A percentile compares a stretch with the other conserved stretches of the same genome.
Evolutionary conservation across 2,329 filamentous ascomycete genomes (phyloP).

Genomic region (Stagonosporopsis tanaceti): DNA sequence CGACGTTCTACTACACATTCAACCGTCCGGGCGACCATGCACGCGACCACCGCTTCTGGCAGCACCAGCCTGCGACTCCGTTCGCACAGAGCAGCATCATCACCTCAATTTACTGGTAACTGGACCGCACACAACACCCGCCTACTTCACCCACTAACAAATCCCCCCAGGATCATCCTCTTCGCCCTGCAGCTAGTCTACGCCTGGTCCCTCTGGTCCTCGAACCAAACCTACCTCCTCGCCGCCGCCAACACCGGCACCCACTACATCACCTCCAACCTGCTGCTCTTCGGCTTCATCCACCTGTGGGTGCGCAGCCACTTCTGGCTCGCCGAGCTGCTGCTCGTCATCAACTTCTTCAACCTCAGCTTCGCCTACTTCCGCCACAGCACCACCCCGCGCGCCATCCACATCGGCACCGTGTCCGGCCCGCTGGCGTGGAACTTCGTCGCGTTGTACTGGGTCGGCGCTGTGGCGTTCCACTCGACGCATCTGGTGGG

Average conservation of each 20-base stretch:
- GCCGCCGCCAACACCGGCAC: conserved; percentile 78
- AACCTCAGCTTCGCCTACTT: conserved; percentile 83
- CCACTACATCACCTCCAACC: conserved; percentile 87
- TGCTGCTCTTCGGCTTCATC: conserved; percentile 82
- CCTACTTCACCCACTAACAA: not conserved
- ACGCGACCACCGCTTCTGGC: conserved; percentile 72
- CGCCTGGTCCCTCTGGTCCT: conserved; percentile 77
- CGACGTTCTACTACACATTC: conserved; percentile 77
- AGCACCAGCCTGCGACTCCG: conserved; percentile 75
- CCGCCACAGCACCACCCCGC: conserved; percentile 74
- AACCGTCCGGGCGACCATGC: conserved; percentile 66
- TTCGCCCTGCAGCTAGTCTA: conserved; percentile 80
- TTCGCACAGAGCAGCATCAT: conserved; percentile 76
- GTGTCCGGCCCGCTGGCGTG: conserved; percentile 82
- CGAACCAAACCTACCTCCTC: conserved; percentile 67
- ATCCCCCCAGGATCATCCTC: conserved; percentile 67
- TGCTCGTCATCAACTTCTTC: conserved; percentile 81
- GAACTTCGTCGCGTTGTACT: conserved; percentile 87
- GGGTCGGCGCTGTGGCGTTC: conserved; percentile 85
- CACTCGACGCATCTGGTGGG: conserved; percentile 71
- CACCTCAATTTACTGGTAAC: conserved; percentile 77
- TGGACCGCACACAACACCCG: not conserved
- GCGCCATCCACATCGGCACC: conserved; percentile 78
- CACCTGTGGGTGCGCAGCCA: conserved; percentile 81
- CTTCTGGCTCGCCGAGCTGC: conserved; percentile 78